phyloP scores from a whole-genome alignment of 2,329 filamentous ascomycete genomes.

The Aspergillus sp. region DNA sequence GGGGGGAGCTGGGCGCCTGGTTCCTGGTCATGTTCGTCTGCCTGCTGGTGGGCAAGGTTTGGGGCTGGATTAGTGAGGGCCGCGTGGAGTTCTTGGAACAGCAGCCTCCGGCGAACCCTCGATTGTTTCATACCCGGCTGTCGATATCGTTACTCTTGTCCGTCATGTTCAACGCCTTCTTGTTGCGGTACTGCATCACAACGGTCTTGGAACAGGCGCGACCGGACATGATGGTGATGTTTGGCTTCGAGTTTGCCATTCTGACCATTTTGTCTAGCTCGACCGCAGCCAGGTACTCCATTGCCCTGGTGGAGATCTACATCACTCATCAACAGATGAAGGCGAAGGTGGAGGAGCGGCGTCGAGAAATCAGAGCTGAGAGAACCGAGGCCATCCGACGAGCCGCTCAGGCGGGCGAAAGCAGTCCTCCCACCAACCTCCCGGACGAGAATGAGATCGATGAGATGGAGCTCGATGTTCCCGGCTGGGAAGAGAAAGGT shows the following conservation, averaged over 20 bases:
- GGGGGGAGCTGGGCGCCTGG: conserved; percentile 90
- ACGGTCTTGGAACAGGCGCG: conserved; percentile 82
- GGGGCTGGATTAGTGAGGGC: conserved; percentile 97
- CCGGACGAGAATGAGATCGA: conserved; percentile 75
- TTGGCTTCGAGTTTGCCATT: conserved; percentile 94
- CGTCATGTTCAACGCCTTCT: conserved; percentile 72
- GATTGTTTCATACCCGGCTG: conserved; percentile 81
- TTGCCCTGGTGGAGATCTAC: conserved; percentile 74
- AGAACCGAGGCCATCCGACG: conserved; percentile 48
- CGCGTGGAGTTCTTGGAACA: conserved; percentile 93
- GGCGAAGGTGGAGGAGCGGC: conserved; percentile 66
- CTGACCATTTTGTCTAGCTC: conserved; percentile 77
- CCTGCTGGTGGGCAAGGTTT: conserved; percentile 90
- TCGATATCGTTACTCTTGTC: conserved; percentile 76
- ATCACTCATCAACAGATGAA: conserved; percentile 73
- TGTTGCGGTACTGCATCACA: conserved; percentile 78
- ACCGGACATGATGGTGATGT: conserved; percentile 99
- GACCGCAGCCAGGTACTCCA: conserved; percentile 72
- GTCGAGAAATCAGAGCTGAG: conserved; percentile 62
- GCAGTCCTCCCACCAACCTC: conserved; percentile 43
- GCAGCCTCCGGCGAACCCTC: conserved; percentile 84
- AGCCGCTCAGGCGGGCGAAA: conserved; percentile 36
- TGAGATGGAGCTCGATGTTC: conserved; percentile 91
- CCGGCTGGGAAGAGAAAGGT: conserved; percentile 94
- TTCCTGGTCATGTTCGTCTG: conserved; percentile 96